Evolutionary conservation across 495 filamentous ascomycete species (phyloP).

Genomic region (Mytilinidion resinicola): DNA sequence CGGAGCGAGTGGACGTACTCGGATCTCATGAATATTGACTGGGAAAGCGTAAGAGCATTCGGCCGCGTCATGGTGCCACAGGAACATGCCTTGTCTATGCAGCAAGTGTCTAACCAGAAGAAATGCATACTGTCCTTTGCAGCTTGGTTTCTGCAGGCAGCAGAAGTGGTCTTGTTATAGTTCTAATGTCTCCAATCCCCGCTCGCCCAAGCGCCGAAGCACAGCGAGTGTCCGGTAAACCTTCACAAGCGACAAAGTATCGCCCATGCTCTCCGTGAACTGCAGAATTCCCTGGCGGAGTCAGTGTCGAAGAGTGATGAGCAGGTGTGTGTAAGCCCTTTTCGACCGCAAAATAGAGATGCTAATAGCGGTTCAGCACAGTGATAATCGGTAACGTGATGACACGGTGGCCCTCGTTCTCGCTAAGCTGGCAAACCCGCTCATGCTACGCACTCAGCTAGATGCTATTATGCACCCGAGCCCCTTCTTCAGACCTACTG

Average conservation of each 20-base stretch:
- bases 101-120: no score
- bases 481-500: conserved; percentile 13
- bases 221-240: conserved; percentile 1
- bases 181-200: not conserved
- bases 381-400: conserved; percentile 10
- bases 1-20: no score
- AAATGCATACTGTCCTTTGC: no score
- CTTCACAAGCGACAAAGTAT: not conserved
- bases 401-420: conserved; percentile 2
- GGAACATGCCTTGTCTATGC: no score
- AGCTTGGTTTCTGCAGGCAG: no score
- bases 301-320: not conserved
- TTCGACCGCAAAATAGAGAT: conserved; percentile 2
- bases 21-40: no score
- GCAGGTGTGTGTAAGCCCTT: not conserved
- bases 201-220: not conserved
- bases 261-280: conserved; percentile 1
- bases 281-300: not conserved
- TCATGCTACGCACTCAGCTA: conserved; percentile 12
- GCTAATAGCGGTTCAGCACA: conserved; percentile 13
- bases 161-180: no score
- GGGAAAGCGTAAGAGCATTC: no score
- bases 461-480: conserved; percentile 10
- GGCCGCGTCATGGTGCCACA: no score
- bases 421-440: conserved; percentile 5